Percentiles rank a stretch among this genome's conserved stretches.
Evolutionary conservation across 495 filamentous ascomycete genomes (phyloP).

Genomic region (Collariella sp.): DNA sequence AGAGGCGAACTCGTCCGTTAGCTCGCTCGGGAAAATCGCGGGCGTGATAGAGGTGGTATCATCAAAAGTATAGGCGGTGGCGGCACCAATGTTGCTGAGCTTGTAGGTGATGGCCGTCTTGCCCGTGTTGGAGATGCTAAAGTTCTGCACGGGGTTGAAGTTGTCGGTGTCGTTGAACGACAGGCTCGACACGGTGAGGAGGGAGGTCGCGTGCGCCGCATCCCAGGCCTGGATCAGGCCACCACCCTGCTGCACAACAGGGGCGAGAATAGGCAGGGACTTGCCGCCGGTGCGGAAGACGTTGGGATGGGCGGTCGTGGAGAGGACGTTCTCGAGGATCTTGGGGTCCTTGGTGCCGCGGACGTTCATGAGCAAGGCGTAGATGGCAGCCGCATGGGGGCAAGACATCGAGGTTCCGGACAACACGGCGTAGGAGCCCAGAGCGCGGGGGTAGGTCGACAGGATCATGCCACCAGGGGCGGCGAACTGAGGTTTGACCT

Average conservation of each 20-base stretch:
- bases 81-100: conserved; percentile 35
- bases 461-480: conserved; percentile 49
- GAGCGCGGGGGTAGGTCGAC: conserved; percentile 45
- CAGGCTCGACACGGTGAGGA: conserved; percentile 44
- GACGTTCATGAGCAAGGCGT: conserved; percentile 44
- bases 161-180: conserved; percentile 52
- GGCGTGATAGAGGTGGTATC: conserved; percentile 22
- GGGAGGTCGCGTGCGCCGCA: conserved; percentile 45
- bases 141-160: conserved; percentile 38
- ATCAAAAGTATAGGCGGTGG: conserved; percentile 39
- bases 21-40: conserved; percentile 32
- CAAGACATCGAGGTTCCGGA: conserved; percentile 55
- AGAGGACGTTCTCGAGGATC: conserved; percentile 38
- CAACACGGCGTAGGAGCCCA: conserved; percentile 46
- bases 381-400: conserved; percentile 46
- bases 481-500: conserved; percentile 46
- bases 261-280: conserved; percentile 35
- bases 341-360: conserved; percentile 42
- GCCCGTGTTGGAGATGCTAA: conserved; percentile 47
- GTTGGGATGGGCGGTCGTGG: conserved; percentile 37
- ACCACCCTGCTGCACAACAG: conserved; percentile 49
- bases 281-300: conserved; percentile 40
- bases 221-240: conserved; percentile 51
- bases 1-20: conserved; percentile 30
- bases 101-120: conserved; percentile 37